A percentile compares a stretch with the other conserved stretches of the same genome.
phyloP scores from a whole-genome alignment of 2,329 filamentous ascomycete genomes.

The Pseudocercospora cruenta region DNA sequence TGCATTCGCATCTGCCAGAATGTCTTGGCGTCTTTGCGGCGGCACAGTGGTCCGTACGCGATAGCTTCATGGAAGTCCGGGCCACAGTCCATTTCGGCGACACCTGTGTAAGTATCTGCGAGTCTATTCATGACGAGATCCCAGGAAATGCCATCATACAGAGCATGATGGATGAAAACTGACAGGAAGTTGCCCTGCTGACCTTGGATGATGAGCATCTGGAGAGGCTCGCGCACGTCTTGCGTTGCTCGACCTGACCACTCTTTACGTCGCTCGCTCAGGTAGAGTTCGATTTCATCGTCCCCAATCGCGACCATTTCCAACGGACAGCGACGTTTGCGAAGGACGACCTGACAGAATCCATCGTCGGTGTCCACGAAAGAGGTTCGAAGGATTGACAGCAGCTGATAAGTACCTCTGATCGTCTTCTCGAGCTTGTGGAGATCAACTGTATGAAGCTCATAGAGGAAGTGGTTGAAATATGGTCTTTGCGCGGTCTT shows the following conservation, averaged over 20 bases:
- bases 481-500: slow-evolving; percentile 65
- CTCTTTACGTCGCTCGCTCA: slow-evolving; percentile 43
- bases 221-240: slow-evolving; percentile 57
- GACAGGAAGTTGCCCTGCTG: slow-evolving; percentile 49
- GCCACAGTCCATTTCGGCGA: slow-evolving; percentile 36
- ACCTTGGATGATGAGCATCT: slow-evolving; percentile 51
- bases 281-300: slow-evolving; percentile 39
- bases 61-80: slow-evolving; percentile 70
- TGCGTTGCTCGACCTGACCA: slow-evolving; percentile 62
- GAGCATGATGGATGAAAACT: slow-evolving; percentile 77
- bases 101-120: slow-evolving; percentile 53
- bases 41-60: slow-evolving; percentile 67
- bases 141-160: slow-evolving; percentile 86
- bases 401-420: slow-evolving; percentile 52
- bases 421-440: slow-evolving; percentile 61
- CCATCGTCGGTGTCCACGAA: slow-evolving; percentile 77
- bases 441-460: slow-evolving; percentile 55
- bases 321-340: slow-evolving; percentile 28
- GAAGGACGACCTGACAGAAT: slow-evolving; percentile 72
- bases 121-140: slow-evolving; percentile 67
- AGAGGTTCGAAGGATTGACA: slow-evolving; percentile 70
- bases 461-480: slow-evolving; percentile 74
- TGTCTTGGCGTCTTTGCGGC: slow-evolving; percentile 50
- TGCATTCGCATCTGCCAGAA: slow-evolving; percentile 71
- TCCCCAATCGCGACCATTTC: slow-evolving; percentile 43